Evolutionary conservation across 208 protist genomes (phyloP), one percentile per base, ranked within the genome.

Genomic region (Trypanosoma cruzi): DNA sequence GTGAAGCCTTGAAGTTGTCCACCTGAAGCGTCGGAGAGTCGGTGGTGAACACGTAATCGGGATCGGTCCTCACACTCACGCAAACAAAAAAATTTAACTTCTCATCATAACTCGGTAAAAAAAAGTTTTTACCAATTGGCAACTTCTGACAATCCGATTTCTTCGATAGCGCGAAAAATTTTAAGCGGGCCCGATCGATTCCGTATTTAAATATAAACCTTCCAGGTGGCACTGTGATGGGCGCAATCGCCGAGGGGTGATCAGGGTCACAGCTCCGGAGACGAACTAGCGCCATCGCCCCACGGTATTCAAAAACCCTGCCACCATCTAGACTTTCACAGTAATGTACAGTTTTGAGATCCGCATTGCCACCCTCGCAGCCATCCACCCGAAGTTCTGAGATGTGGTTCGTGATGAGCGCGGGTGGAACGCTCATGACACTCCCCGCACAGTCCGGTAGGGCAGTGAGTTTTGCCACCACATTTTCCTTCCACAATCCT

Each of bases 1-100:
- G 83, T 36, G 74, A 68, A 40, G 71, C 73, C 0, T 50, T 61
- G 54, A 68, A 88, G 66, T 88, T 82, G 28, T 52, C 65, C 54
- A 92, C 79, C 34, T 58, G 73, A 44, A 92, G 64, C 44, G 86
- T 83, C 37, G 83, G 72, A 14, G 0, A 62, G 29, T 69, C 54
- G 24, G 83, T 92, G 40, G 86, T 89, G 64, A 89, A 89, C n/a
- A 71, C 34, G 73, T 75, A 66, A 18, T 53, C 40, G 36, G 65
- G 46, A 59, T 76, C 79, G 16, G 55, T 36, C 44, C 68, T 56
- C 48, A 49, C 31, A 50, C 18, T 22, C 10, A 76, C 79, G 65
- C 86, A 92, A 50, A 92, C 86, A 77, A 75, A 87, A 57, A 92
- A 85, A n/a, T 22, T 42, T 36, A 70, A 61, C 8, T 22, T 53